Conservation (phyloP, 2,329 filamentous ascomycete species). For the Sporothrix brasiliensis region DNA sequence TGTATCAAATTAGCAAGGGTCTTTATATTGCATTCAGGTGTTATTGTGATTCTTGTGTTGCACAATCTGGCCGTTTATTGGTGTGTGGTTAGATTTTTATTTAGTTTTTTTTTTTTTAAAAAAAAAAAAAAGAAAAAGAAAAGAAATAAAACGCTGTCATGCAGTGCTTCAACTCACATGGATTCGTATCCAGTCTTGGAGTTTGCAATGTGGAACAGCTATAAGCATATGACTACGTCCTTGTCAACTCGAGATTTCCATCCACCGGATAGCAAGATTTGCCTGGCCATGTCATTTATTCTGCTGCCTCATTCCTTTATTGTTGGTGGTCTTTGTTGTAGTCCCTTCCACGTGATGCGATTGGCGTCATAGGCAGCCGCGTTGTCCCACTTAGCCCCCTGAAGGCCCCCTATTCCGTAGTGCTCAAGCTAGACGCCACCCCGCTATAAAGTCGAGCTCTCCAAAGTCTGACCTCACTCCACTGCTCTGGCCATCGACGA, state of each 20-base stretch:
- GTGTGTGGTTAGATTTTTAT: no score
- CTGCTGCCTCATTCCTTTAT: background rate
- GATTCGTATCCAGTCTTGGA: no score
- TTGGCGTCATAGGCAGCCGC: slow-evolving; percentile 24
- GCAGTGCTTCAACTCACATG: no score
- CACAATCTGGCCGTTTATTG: no score
- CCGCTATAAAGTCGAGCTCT: background rate
- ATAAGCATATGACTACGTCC: background rate
- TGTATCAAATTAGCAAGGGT: slow-evolving; percentile 1
- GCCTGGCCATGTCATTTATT: background rate
- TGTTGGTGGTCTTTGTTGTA: slow-evolving; percentile 10
- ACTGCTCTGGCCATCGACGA: no score
- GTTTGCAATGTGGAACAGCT: no score
- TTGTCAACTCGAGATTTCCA: background rate
- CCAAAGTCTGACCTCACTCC: background rate
- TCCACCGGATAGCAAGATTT: background rate
- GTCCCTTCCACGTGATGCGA: slow-evolving; percentile 10
- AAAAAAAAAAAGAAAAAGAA: no score
- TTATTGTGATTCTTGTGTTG: background rate
- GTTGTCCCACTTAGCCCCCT: background rate
- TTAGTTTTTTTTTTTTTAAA: no score
- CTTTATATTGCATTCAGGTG: background rate
- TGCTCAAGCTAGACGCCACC: slow-evolving; percentile 11
- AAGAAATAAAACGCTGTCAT: no score
- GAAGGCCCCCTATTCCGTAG: background rate